Base-by-base conservation (phyloP, 164 flowering plant species). In the Stephania cephalantha region DNA sequence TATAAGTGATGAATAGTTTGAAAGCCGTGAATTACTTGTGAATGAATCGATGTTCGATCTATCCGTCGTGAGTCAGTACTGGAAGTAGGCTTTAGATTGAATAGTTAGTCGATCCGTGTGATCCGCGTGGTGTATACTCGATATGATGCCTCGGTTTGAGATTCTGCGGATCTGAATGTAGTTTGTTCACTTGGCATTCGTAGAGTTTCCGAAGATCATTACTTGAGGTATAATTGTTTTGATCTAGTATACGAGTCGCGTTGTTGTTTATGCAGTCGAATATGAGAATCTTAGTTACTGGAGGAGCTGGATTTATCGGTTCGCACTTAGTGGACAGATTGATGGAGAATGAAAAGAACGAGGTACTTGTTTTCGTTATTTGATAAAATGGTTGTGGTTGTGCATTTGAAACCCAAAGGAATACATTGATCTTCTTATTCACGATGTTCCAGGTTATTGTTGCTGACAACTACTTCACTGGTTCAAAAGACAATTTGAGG, bases 301-400 rank as follows among this genome's bases (percentile, higher is more conserved):
- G 98, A 63, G 99, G 99, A 78, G 97, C 99, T 72, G 98, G 99
- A n/a, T 94, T 94, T 82, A 94, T 94, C 64, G 98, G 98, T 12
- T 92, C 97, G 69, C 98, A 94, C 71, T 74, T 95, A 5, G 98
- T 95, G 46, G 98, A 95, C 84, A 89, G 73, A 70, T 76, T 95
- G 81, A 91, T 94, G 88, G 85, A 88, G 79, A 86, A 90, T 80
- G 94, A 90, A 52, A 88, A 88, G 80, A 90, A 90, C 77, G 94
- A 90, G 90, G 94, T 87, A 76, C 18, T 18, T 58, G 20, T 58
- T 58, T 58, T 15, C 64, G 17, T 6, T n/a, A 58, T 3, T 65
- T 65, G 13, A 7, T 9, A 65, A 30, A 22, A 65, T 58, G 64
- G 20, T n/a, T 58, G 64, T 58, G n/a, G 29, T 22, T 25, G 6